Conservation (phyloP, 2,329 filamentous ascomycete genomes). For the Xylariaceae sp. region DNA sequence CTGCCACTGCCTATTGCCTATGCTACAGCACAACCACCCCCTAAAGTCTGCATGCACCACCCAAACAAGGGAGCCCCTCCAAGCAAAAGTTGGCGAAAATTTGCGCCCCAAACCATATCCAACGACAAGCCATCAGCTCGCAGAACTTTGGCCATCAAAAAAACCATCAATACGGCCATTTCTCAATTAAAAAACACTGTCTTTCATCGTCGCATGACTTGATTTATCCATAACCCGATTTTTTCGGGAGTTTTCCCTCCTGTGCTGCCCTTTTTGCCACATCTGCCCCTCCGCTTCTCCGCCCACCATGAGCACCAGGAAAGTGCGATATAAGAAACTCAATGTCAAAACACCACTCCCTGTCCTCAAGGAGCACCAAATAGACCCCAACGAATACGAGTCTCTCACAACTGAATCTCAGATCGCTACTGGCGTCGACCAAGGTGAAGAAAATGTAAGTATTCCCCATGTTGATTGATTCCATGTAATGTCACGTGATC, state of each 20-base stretch:
- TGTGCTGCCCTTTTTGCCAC: conserved; percentile 34
- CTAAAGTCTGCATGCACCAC: conserved; percentile 14
- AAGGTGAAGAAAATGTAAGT: conserved; percentile 95
- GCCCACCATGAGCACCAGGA: conserved; percentile 57
- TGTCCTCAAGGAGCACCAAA: conserved; percentile 83
- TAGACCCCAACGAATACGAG: conserved; percentile 83
- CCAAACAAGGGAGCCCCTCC: conserved; percentile 14
- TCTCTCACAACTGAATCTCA: conserved; percentile 73
- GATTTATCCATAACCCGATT: conserved; percentile 60
- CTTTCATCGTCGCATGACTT: conserved; percentile 47
- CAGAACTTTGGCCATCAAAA: conserved; percentile 49
- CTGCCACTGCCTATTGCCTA: background rate
- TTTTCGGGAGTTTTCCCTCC: conserved; percentile 56
- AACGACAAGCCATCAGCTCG: conserved; percentile 49
- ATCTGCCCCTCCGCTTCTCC: conserved; percentile 26
- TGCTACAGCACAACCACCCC: conserved; percentile 9
- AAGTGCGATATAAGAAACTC: conserved; percentile 83
- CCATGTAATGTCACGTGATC: conserved; percentile 45
- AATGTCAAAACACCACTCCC: conserved; percentile 83
- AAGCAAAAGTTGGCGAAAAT: conserved; percentile 41
- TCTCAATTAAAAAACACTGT: conserved; percentile 51
- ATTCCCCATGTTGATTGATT: conserved; percentile 28
- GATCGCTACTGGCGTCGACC: conserved; percentile 96
- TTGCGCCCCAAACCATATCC: conserved; percentile 50
- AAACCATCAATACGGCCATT: conserved; percentile 42